Percentiles rank a stretch among this genome's conserved stretches.
Evolutionary conservation across 768 basidiomycete species (phyloP).

Genomic region (Russula sp.): DNA sequence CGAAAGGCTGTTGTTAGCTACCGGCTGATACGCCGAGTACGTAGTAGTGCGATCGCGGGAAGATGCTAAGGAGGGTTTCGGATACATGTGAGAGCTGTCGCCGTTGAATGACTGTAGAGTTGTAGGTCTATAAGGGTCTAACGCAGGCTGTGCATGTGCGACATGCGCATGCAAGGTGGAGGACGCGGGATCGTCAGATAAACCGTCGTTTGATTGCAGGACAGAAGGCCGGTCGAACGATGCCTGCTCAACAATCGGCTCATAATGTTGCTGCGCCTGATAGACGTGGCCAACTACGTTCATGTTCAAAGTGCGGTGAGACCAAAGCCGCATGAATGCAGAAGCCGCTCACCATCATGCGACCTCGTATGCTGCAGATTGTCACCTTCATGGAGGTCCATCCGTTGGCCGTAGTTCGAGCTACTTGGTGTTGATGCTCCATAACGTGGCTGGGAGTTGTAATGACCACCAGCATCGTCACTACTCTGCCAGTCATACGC

Average conservation of each 20-base stretch:
- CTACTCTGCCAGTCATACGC: slow-evolving; percentile 14
- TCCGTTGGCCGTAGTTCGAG: background rate
- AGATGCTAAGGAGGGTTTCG: slow-evolving; percentile 6
- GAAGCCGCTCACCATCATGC: slow-evolving; percentile 18
- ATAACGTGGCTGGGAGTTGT: slow-evolving; percentile 12
- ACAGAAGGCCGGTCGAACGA: background rate
- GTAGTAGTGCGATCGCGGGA: slow-evolving; percentile 22
- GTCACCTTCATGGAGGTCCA: background rate
- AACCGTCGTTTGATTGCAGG: background rate
- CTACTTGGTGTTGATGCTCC: background rate
- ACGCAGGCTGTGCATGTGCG: slow-evolving; percentile 2
- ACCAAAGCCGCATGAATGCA: background rate
- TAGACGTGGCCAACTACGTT: slow-evolving; percentile 6
- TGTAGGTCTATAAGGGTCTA: slow-evolving; percentile 9
- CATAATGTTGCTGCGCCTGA: slow-evolving; percentile 3
- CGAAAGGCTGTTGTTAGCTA: slow-evolving; percentile 18
- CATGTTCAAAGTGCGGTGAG: background rate
- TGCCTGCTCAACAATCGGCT: background rate
- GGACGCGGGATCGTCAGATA: background rate
- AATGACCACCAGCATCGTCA: background rate
- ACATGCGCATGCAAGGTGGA: slow-evolving; percentile 12
- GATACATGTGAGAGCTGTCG: slow-evolving; percentile 8
- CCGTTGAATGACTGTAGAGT: background rate
- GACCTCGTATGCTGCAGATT: slow-evolving; percentile 5
- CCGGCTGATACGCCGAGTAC: slow-evolving; percentile 29